Conservation (phyloP, 1,139 yeast species). For the Oligophagozyma castellii region DNA sequence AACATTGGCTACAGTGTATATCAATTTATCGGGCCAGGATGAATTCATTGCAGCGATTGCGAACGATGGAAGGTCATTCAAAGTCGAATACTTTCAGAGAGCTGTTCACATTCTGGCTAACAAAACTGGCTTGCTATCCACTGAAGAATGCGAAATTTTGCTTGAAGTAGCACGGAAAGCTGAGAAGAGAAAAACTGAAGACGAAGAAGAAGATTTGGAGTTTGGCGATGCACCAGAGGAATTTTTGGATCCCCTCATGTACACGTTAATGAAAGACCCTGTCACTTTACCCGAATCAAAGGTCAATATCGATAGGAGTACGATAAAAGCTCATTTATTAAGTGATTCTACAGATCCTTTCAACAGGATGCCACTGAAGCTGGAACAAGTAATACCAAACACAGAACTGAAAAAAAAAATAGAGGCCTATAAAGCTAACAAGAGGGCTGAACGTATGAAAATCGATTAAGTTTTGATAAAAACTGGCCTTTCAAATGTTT, state of each 20-base stretch:
- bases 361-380: conserved; percentile 76
- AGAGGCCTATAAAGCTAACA: conserved; percentile 37
- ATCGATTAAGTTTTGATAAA: too few relatives aligned
- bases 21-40: conserved; percentile 49
- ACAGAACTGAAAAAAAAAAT: conserved; percentile 52
- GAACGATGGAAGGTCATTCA: conserved; percentile 79
- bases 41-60: conserved; percentile 73
- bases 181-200: conserved; percentile 43
- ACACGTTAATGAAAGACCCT: conserved; percentile 88
- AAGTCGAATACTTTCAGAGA: conserved; percentile 47
- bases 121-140: conserved; percentile 38
- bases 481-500: too few relatives aligned
- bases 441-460: conserved; percentile 11
- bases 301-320: conserved; percentile 74
- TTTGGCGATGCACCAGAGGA: conserved; percentile 95
- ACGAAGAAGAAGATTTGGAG: conserved; percentile 73
- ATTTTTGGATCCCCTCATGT: conserved; percentile 93
- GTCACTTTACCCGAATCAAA: conserved; percentile 80
- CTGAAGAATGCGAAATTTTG: conserved; percentile 40
- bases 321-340: conserved; percentile 84
- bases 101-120: conserved; percentile 51
- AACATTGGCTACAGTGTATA: conserved; percentile 60
- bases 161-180: conserved; percentile 48
- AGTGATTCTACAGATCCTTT: conserved; percentile 97
- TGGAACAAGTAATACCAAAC: conserved; percentile 79